Conservation (phyloP, 176 grass and related monocot species). For the Aegilops sharonensis region DNA sequence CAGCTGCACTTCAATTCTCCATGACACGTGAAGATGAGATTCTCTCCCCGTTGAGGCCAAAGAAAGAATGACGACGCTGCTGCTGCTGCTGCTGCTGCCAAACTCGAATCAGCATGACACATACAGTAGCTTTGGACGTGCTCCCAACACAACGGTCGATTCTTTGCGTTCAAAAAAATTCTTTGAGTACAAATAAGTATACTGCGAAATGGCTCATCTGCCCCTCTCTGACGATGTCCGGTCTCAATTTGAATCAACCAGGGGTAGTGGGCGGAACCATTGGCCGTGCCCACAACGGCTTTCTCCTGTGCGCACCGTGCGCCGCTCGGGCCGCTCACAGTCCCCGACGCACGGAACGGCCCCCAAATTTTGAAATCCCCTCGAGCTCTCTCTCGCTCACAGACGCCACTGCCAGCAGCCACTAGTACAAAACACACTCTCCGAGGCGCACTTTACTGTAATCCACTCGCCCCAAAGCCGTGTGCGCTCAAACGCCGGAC, state of each 20-base stretch:
- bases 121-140: background rate
- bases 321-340: constrained; percentile 29
- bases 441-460: background rate
- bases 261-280: background rate
- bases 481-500: background rate
- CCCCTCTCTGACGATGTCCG: too few relatives aligned
- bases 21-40: background rate
- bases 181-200: too few relatives aligned
- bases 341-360: constrained; percentile 10
- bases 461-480: constrained; percentile 1
- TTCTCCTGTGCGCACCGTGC: constrained; percentile 37
- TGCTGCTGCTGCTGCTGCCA: background rate
- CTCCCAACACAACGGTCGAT: constrained; percentile 19
- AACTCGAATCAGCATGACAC: background rate
- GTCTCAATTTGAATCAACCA: constrained; percentile 1
- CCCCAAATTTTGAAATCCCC: constrained; percentile 56
- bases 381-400: background rate
- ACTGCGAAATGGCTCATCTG: too few relatives aligned
- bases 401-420: background rate
- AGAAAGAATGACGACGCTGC: background rate
- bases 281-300: constrained; percentile 43
- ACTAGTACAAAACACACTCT: constrained; percentile 3
- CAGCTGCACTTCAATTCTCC: background rate
- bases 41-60: background rate
- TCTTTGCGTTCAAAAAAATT: background rate